Evolutionary conservation across 2,329 filamentous ascomycete genomes (phyloP).

Genomic region (Fusarium lateritium): DNA sequence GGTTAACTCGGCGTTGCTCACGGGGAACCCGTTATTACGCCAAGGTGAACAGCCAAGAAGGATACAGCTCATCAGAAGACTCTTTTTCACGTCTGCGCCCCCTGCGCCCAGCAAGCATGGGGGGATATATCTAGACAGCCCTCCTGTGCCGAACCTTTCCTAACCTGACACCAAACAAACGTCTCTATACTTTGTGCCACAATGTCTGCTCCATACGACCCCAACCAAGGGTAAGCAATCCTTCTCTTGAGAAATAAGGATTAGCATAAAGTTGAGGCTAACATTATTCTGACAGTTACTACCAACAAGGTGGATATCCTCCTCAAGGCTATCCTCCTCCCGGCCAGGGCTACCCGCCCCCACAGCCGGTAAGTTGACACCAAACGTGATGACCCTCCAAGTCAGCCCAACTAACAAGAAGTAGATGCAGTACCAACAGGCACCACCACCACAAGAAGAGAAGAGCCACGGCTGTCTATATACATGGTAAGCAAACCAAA

Average conservation of each 20-base stretch:
- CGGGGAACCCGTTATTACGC: slow-evolving; percentile 35
- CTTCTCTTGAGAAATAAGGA: too few species aligned
- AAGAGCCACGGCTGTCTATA: slow-evolving; percentile 61
- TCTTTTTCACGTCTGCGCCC: slow-evolving; percentile 2
- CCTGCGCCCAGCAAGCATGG: neutral
- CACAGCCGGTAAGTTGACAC: slow-evolving; percentile 44
- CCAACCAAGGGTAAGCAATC: slow-evolving; percentile 28
- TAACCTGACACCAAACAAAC: neutral
- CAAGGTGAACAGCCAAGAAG: slow-evolving; percentile 39
- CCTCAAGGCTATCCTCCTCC: slow-evolving; percentile 51
- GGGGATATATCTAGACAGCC: slow-evolving; percentile 29
- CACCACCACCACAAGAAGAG: slow-evolving; percentile 55
- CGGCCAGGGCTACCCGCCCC: slow-evolving; percentile 42
- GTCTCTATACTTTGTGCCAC: slow-evolving; percentile 8
- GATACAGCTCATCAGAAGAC: slow-evolving; percentile 35
- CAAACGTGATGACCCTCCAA: neutral
- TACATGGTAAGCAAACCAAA: slow-evolving; percentile 51
- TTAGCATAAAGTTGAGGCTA: neutral
- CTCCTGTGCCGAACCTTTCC: neutral
- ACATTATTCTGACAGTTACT: slow-evolving; percentile 32
- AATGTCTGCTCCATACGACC: slow-evolving; percentile 41
- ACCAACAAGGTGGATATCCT: slow-evolving; percentile 35
- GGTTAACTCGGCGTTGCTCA: slow-evolving; percentile 38
- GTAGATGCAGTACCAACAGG: slow-evolving; percentile 54
- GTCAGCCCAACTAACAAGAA: slow-evolving; percentile 10